Evolutionary conservation across 2,329 filamentous ascomycete species (phyloP).

Genomic region (Ophiostoma perfectum): DNA sequence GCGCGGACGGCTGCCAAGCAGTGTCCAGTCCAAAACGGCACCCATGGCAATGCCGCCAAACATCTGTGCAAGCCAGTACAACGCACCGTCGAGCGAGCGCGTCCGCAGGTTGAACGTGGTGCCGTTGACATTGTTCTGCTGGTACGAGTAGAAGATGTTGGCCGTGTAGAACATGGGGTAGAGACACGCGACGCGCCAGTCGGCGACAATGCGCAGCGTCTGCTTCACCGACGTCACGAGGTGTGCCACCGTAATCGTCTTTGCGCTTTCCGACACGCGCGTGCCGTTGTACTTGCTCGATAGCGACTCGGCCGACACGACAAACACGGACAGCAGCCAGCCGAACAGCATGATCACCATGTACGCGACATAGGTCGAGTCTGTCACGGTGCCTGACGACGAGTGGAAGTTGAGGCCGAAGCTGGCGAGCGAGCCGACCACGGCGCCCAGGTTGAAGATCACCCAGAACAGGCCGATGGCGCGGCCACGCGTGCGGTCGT

Average conservation of each 20-base stretch:
- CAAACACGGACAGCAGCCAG: constrained; percentile 57
- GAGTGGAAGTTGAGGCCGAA: constrained; percentile 55
- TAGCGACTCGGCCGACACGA: constrained; percentile 40
- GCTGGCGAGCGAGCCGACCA: constrained; percentile 73
- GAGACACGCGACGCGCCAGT: constrained; percentile 47
- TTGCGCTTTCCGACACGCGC: constrained; percentile 11
- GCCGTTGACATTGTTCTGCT: constrained; percentile 52
- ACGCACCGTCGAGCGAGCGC: constrained; percentile 49
- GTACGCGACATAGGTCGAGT: constrained; percentile 27
- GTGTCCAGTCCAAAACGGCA: constrained; percentile 40
- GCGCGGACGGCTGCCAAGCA: constrained; percentile 37
- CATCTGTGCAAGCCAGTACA: constrained; percentile 55
- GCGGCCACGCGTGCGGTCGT: constrained; percentile 73
- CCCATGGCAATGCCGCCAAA: constrained; percentile 47
- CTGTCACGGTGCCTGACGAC: constrained; percentile 22
- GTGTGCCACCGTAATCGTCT: constrained; percentile 29
- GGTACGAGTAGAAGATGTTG: constrained; percentile 56
- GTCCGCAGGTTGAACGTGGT: constrained; percentile 50
- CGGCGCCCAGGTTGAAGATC: constrained; percentile 87
- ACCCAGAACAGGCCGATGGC: constrained; percentile 92
- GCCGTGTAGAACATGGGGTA: constrained; percentile 77
- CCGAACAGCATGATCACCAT: constrained; percentile 26
- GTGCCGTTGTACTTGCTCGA: constrained; percentile 20
- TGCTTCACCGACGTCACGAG: constrained; percentile 37
- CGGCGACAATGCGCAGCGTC: constrained; percentile 36